Evolutionary conservation across 2,329 filamentous ascomycete genomes (phyloP), one percentile per base, ranked within the genome.

Genomic region (Trichoderma harzianum): DNA sequence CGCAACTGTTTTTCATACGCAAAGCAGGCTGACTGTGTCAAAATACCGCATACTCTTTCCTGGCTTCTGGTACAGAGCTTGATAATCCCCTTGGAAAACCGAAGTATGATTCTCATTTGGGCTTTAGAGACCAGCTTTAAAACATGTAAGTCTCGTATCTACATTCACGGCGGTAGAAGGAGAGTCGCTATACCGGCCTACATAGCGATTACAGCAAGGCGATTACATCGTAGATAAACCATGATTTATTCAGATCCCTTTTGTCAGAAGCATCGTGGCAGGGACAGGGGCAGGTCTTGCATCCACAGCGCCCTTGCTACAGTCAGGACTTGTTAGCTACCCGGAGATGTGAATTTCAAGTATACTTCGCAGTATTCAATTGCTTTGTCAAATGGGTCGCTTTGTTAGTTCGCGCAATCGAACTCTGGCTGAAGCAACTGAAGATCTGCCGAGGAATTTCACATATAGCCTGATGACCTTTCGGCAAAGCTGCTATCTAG

Each of bases 401-500:
- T 24, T 53, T 24, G 47, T 21, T 1, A 12, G n/a, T 3, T 53
- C 8, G 2, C 3, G 11, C 0, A 53, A 7, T 24, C 5, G 21
- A 14, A 14, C 21, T 53, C 47, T 53, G 3, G 47, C 21, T 24
- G 6, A 53, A 7, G 21, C 47, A 21, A 24, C 5, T 53, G 21
- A 24, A 24, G n/a, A 53, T 53, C 47, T 53, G 47, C 21, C 47
- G 47, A 51, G 21, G 1, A 24, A 24, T 53, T 14, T 53, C 5
- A 53, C 47, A 3, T 53, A 53, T 21, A 53, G 47, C 47, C 47
- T 53, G 21, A 24, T 24, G 5, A 1, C 21, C 11, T 53, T 53
- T 24, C 47, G 0, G 47, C 47, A 53, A 2, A 1, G n/a, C 11
- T 0, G 24, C 11, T 0, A 14, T 24, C 5, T 24, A 24, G 1